phyloP scores from a whole-genome alignment of 805 yeast species.

The Clavispora vitiphila region DNA sequence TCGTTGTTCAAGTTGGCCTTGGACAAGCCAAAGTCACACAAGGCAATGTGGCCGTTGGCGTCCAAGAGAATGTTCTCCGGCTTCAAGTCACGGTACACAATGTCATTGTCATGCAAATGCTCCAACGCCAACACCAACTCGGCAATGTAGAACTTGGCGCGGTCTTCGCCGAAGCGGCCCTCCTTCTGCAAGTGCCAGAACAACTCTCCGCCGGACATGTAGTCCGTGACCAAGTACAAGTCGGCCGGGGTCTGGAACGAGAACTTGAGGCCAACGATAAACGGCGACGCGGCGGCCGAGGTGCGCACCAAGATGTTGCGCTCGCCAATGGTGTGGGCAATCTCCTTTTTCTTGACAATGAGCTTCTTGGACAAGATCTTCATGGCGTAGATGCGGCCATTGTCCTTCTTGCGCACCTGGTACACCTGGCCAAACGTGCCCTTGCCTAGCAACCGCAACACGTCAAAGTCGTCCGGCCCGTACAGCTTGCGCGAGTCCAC shows the following conservation, averaged over 20 bases:
- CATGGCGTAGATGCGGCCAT: constrained; percentile 93
- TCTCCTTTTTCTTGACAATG: constrained; percentile 93
- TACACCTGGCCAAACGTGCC: constrained; percentile 98
- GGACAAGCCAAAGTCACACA: constrained; percentile 95
- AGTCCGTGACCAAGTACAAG: constrained; percentile 89
- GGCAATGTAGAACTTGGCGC: constrained; percentile 96
- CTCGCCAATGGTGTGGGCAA: constrained; percentile 97
- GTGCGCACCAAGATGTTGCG: constrained; percentile 92
- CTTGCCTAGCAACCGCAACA: constrained; percentile 82
- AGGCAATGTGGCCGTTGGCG: constrained; percentile 95
- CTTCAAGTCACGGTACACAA: constrained; percentile 93
- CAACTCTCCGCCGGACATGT: constrained; percentile 97
- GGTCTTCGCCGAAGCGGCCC: constrained; percentile 86
- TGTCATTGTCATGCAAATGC: constrained; percentile 91
- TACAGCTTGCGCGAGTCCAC: constrained; percentile 67
- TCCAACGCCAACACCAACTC: constrained; percentile 91
- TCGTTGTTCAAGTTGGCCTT: constrained; percentile 85
- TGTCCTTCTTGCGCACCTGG: constrained; percentile 89
- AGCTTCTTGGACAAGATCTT: constrained; percentile 91
- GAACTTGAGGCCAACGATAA: constrained; percentile 92
- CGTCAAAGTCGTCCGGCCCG: constrained; percentile 94
- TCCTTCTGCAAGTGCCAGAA: constrained; percentile 97
- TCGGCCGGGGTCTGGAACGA: constrained; percentile 95
- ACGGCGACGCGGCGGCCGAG: constrained; percentile 81
- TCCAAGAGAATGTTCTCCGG: constrained; percentile 95